A percentile compares a stretch with the other conserved stretches of the same genome.
Evolutionary conservation across 2,329 filamentous ascomycete species (phyloP).

Genomic region (Tolypocladium nubicola): DNA sequence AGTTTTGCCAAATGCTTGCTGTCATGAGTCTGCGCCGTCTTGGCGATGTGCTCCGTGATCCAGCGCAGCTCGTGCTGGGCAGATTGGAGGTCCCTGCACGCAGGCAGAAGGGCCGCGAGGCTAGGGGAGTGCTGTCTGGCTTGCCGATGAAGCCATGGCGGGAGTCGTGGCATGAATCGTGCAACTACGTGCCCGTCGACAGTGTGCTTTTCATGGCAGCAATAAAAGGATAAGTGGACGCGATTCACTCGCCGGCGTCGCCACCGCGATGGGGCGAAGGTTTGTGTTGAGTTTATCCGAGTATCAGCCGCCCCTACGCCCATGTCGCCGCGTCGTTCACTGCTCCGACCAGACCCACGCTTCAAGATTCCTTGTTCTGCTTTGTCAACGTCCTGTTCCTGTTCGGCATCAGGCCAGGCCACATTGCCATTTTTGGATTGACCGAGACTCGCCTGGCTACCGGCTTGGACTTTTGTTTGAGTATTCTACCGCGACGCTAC

Average conservation of each 20-base stretch:
- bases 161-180: constrained; percentile 49
- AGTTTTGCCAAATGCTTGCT: constrained; percentile 24
- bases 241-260: not conserved
- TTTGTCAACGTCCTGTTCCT: not conserved
- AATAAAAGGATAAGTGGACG: not conserved
- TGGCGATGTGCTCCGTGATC: constrained; percentile 51
- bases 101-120: constrained; percentile 50
- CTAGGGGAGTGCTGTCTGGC: constrained; percentile 44
- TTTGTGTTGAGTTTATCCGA: not conserved
- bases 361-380: not conserved
- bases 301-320: not conserved
- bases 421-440: not conserved
- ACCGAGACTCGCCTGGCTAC: not conserved
- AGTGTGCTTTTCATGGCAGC: not conserved
- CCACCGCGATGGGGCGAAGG: not conserved
- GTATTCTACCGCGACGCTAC: not conserved
- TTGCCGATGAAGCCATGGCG: constrained; percentile 43
- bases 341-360: not conserved
- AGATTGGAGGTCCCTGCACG: constrained; percentile 51
- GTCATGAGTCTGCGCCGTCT: constrained; percentile 6
- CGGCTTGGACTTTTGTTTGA: not conserved
- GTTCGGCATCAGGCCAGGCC: not conserved
- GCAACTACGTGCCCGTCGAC: not conserved
- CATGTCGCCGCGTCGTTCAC: not conserved
- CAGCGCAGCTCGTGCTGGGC: constrained; percentile 63